phyloP scores from a whole-genome alignment of 1,284 basidiomycete genomes.

The Irpex lacteus region DNA sequence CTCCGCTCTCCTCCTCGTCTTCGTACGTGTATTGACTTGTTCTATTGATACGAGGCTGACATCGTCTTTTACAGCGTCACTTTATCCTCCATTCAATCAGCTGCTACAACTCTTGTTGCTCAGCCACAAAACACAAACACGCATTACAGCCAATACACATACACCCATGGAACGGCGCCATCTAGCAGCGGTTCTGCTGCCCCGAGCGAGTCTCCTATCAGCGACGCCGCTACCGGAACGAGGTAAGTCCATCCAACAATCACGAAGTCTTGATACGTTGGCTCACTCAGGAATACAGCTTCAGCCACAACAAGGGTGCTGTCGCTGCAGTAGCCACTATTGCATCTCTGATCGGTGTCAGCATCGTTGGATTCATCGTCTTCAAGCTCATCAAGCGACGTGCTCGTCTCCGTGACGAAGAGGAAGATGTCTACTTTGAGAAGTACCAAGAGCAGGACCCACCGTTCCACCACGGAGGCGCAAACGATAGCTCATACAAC shows the following conservation, averaged over 20 bases:
- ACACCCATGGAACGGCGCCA: background rate
- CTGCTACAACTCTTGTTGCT: background rate
- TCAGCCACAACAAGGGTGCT: constrained; percentile 32
- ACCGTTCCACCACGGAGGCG: constrained; percentile 1
- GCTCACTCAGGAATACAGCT: constrained; percentile 21
- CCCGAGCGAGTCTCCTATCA: background rate
- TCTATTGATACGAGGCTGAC: background rate
- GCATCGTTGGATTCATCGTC: constrained; percentile 19
- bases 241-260: constrained; percentile 14
- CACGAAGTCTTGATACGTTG: background rate
- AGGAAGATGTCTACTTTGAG: constrained; percentile 32
- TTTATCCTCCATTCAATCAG: background rate
- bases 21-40: background rate
- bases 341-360: constrained; percentile 24
- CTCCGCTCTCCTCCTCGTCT: background rate
- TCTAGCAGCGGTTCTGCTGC: background rate
- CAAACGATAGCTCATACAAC: constrained; percentile 22
- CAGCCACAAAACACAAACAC: background rate
- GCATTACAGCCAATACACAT: constrained; percentile 2
- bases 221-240: background rate
- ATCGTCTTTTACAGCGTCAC: background rate
- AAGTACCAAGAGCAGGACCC: constrained; percentile 22
- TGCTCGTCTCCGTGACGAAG: constrained; percentile 24
- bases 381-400: constrained; percentile 23
- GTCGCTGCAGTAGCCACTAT: constrained; percentile 30